A percentile compares a stretch with the other conserved stretches of the same genome.
Evolutionary conservation across 192 early-diverging fungal genomes (phyloP).

Genomic region (Gorgonomyces haynaldii): DNA sequence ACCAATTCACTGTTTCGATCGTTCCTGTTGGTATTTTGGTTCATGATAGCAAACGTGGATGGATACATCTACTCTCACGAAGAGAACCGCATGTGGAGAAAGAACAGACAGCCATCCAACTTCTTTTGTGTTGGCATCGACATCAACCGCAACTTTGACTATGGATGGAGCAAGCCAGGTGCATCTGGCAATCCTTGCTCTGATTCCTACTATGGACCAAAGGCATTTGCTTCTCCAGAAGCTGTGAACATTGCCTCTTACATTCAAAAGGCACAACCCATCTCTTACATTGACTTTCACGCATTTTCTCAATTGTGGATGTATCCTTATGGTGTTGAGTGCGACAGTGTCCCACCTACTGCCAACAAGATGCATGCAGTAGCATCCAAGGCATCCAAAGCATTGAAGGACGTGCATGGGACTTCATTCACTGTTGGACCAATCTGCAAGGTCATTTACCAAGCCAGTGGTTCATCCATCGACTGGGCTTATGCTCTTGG

Average conservation of each 20-base stretch:
- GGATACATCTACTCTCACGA: conserved; percentile 49
- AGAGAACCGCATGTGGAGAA: conserved; percentile 44
- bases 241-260: conserved; percentile 39
- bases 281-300: conserved; percentile 49
- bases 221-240: conserved; percentile 40
- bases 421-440: conserved; percentile 42
- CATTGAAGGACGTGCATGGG: conserved; percentile 44
- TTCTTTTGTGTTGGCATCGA: conserved; percentile 50
- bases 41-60: conserved; percentile 13
- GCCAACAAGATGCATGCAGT: conserved; percentile 17
- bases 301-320: conserved; percentile 52
- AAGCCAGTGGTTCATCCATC: conserved; percentile 35
- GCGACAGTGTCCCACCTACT: conserved; percentile 33
- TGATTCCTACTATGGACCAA: conserved; percentile 42
- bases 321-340: conserved; percentile 48
- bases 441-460: conserved; percentile 51
- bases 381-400: conserved; percentile 7
- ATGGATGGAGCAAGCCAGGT: conserved; percentile 40
- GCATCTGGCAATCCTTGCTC: conserved; percentile 46
- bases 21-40: conserved; percentile 38
- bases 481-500: conserved; percentile 46
- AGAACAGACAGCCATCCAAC: conserved; percentile 2
- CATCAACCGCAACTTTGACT: conserved; percentile 51
- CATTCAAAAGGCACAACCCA: conserved; percentile 21
- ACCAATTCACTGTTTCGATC: conserved; percentile 40